phyloP scores from a whole-genome alignment of 1,284 basidiomycete species.

The Fomes fomentarius region DNA sequence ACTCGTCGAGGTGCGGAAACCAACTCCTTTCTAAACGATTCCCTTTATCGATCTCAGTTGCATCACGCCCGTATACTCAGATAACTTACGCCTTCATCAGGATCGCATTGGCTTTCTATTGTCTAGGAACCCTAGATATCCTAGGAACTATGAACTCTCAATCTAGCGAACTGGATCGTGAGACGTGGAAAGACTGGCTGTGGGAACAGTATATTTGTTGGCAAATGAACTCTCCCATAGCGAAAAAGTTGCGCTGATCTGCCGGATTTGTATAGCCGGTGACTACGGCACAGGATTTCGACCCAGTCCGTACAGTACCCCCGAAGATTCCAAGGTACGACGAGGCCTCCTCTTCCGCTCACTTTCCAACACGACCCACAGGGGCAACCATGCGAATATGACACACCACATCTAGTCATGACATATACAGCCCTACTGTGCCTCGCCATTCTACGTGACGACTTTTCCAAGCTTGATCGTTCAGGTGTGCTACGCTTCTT shows the following conservation, averaged over 20 bases:
- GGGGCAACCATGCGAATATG: constrained; percentile 46
- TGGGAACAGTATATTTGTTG: constrained; percentile 81
- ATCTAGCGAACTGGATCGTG: constrained; percentile 53
- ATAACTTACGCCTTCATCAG: constrained; percentile 41
- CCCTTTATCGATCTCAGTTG: background rate
- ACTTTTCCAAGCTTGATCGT: constrained; percentile 70
- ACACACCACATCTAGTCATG: constrained; percentile 87
- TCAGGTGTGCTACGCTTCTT: constrained; percentile 66
- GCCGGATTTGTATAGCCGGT: constrained; percentile 45
- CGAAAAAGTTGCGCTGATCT: too few relatives aligned
- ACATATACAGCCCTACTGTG: constrained; percentile 87
- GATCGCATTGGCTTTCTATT: constrained; percentile 85
- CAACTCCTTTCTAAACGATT: background rate
- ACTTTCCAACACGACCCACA: background rate
- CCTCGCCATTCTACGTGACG: constrained; percentile 83
- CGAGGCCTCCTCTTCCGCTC: background rate
- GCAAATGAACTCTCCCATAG: too few relatives aligned
- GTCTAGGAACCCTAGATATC: constrained; percentile 78
- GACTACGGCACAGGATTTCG: constrained; percentile 72
- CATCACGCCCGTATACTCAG: background rate
- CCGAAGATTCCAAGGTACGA: constrained; percentile 27
- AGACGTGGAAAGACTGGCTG: constrained; percentile 80
- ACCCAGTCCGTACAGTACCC: constrained; percentile 71
- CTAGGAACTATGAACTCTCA: constrained; percentile 57
- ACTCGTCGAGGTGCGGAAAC: constrained; percentile 30